Percentiles rank a stretch among this genome's conserved stretches.
Evolutionary conservation across 495 filamentous ascomycete genomes (phyloP).

Genomic region (Halenospora varia): DNA sequence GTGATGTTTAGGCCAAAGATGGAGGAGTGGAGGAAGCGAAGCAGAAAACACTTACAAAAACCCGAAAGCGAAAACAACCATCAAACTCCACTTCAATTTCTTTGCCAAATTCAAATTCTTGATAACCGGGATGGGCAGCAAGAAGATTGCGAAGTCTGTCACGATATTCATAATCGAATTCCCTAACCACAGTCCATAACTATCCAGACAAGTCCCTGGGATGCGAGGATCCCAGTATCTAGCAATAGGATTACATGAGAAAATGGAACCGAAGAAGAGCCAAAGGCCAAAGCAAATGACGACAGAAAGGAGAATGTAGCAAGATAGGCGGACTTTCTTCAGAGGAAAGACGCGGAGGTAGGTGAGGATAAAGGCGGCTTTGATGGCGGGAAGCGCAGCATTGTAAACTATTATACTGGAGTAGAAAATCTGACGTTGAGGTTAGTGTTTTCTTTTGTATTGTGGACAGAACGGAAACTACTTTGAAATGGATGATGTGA

Average conservation of each 20-base stretch:
- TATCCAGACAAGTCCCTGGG: conserved; percentile 32
- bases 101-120: conserved; percentile 36
- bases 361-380: conserved; percentile 38
- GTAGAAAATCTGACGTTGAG: conserved; percentile 36
- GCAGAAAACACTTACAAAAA: conserved; percentile 24
- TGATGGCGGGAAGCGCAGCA: conserved; percentile 34
- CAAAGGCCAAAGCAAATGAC: conserved; percentile 36
- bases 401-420: conserved; percentile 42
- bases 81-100: conserved; percentile 29
- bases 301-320: conserved; percentile 26
- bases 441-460: too few relatives aligned
- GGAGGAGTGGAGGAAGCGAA: not conserved
- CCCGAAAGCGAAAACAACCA: conserved; percentile 35
- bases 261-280: conserved; percentile 35
- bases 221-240: conserved; percentile 33
- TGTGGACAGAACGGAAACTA: not conserved
- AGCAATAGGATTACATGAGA: conserved; percentile 33
- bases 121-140: conserved; percentile 30
- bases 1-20: not conserved
- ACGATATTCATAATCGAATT: conserved; percentile 25
- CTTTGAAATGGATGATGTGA: not conserved
- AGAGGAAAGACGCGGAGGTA: conserved; percentile 37
- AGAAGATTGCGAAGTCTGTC: conserved; percentile 25
- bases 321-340: not conserved
- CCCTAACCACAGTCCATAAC: conserved; percentile 35